Conservation (phyloP, 2,329 filamentous ascomycete genomes). For the Pezicula rhizophila region DNA sequence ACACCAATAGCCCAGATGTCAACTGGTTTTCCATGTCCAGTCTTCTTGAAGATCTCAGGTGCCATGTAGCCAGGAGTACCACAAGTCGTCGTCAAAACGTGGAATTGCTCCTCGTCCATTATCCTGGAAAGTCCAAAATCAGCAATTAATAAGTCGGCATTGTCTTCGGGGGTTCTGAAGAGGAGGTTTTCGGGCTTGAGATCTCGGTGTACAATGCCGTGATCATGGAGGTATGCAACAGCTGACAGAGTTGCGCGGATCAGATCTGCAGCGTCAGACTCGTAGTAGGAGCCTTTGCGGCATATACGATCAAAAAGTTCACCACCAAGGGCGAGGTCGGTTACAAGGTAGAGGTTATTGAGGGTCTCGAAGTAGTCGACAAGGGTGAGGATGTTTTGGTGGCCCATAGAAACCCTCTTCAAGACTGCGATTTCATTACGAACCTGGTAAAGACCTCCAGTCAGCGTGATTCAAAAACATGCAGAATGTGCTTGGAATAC, state of each 20-base stretch:
- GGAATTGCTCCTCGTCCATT: slow-evolving; percentile 99
- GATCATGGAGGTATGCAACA: slow-evolving; percentile 97
- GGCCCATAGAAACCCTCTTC: slow-evolving; percentile 97
- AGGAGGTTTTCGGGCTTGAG: slow-evolving; percentile 96
- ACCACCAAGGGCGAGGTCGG: slow-evolving; percentile 89
- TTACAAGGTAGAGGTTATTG: slow-evolving; percentile 98
- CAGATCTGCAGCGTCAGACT: slow-evolving; percentile 90
- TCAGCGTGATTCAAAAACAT: slow-evolving; percentile 4
- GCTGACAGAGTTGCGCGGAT: slow-evolving; percentile 92
- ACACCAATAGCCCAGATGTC: slow-evolving; percentile 98
- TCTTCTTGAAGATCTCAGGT: slow-evolving; percentile 98
- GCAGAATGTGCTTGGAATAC: slow-evolving; percentile 40
- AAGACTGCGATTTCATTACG: slow-evolving; percentile 97
- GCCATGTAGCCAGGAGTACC: slow-evolving; percentile 99
- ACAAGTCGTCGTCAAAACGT: slow-evolving; percentile 94
- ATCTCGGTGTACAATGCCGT: slow-evolving; percentile 96
- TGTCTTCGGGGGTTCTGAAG: slow-evolving; percentile 95
- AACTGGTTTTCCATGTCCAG: slow-evolving; percentile 93
- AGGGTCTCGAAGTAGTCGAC: slow-evolving; percentile 99
- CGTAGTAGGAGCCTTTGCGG: slow-evolving; percentile 96
- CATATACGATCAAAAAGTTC: slow-evolving; percentile 98
- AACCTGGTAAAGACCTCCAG: slow-evolving; percentile 48
- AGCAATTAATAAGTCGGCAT: slow-evolving; percentile 91
- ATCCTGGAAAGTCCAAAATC: slow-evolving; percentile 94
- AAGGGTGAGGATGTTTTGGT: slow-evolving; percentile 94